Percentiles rank a stretch among this genome's conserved stretches.
Evolutionary conservation across 2,329 filamentous ascomycete genomes (phyloP).

Genomic region (Ascomycota sp.): DNA sequence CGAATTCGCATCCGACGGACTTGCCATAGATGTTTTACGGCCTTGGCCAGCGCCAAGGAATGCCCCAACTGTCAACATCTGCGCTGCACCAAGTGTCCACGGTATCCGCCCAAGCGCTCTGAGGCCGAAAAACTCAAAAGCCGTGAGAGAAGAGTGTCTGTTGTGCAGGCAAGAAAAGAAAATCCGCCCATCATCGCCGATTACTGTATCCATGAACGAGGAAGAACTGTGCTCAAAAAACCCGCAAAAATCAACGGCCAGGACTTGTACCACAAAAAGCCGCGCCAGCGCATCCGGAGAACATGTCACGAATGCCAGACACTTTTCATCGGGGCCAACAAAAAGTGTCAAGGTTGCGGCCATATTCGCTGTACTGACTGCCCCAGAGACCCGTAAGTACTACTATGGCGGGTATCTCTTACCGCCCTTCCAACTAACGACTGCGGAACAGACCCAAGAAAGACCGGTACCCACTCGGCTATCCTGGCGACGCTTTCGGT

Average conservation of each 20-base stretch:
- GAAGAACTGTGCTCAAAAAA: slow-evolving; percentile 30
- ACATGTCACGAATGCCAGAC: slow-evolving; percentile 53
- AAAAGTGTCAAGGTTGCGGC: slow-evolving; percentile 43
- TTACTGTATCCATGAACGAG: slow-evolving; percentile 21
- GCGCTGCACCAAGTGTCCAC: slow-evolving; percentile 60
- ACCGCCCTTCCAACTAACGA: not conserved
- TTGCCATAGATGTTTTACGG: slow-evolving; percentile 60
- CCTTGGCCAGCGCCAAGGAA: slow-evolving; percentile 49
- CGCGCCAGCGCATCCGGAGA: slow-evolving; percentile 50
- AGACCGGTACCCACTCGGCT: slow-evolving; percentile 45
- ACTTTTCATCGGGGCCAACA: slow-evolving; percentile 34
- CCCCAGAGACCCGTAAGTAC: slow-evolving; percentile 55
- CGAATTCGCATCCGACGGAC: slow-evolving; percentile 56
- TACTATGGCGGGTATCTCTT: not conserved
- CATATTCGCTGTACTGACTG: slow-evolving; percentile 63
- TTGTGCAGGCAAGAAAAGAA: slow-evolving; percentile 32
- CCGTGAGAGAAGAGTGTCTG: slow-evolving; percentile 25
- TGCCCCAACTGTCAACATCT: slow-evolving; percentile 59
- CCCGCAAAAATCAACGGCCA: slow-evolving; percentile 44
- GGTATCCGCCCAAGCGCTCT: slow-evolving; percentile 45
- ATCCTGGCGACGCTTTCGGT: slow-evolving; percentile 41
- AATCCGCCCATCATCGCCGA: slow-evolving; percentile 30
- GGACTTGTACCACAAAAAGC: slow-evolving; percentile 48
- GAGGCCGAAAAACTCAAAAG: slow-evolving; percentile 30
- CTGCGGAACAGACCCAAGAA: slow-evolving; percentile 34